Conservation (phyloP, 106 monocot species). For the Allium sativum region DNA sequence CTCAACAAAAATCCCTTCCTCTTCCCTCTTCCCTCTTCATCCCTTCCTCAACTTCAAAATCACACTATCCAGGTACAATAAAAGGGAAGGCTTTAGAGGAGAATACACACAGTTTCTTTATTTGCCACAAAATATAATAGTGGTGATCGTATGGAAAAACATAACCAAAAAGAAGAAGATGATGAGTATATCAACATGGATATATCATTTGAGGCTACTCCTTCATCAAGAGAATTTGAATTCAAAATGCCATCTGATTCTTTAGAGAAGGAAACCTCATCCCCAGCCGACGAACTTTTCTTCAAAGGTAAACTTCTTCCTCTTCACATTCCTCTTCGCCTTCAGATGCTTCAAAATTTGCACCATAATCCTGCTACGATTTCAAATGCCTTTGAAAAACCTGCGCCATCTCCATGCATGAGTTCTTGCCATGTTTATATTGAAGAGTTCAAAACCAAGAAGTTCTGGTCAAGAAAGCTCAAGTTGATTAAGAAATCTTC, state of each 20-base stretch:
- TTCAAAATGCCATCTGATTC: constrained; percentile 9
- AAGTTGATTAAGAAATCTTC: constrained; percentile 17
- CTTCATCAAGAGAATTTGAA: constrained; percentile 8
- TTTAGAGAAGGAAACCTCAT: constrained; percentile 6
- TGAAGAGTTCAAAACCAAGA: constrained; percentile 22
- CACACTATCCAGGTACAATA: not conserved
- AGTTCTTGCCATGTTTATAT: constrained; percentile 17
- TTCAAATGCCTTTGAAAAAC: not conserved
- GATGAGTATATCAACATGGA: constrained; percentile 68
- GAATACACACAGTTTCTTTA: too few relatives aligned
- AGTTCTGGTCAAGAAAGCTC: constrained; percentile 22
- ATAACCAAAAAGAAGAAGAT: constrained; percentile 8
- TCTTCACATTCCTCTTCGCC: constrained; percentile 55
- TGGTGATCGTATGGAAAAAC: not conserved
- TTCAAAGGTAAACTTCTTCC: constrained; percentile 77
- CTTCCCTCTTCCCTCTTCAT: constrained; percentile 11
- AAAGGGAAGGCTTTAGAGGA: not conserved
- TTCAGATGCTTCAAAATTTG: constrained; percentile 55
- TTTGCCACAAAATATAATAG: too few relatives aligned
- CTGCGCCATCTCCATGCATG: constrained; percentile 36
- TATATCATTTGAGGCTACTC: constrained; percentile 28
- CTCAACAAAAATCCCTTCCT: constrained; percentile 12
- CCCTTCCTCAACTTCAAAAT: constrained; percentile 4
- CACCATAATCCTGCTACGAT: constrained; percentile 15
- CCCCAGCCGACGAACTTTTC: constrained; percentile 72